Evolutionary conservation across 805 yeast genomes (phyloP).

Genomic region (Priceomyces castillae): DNA sequence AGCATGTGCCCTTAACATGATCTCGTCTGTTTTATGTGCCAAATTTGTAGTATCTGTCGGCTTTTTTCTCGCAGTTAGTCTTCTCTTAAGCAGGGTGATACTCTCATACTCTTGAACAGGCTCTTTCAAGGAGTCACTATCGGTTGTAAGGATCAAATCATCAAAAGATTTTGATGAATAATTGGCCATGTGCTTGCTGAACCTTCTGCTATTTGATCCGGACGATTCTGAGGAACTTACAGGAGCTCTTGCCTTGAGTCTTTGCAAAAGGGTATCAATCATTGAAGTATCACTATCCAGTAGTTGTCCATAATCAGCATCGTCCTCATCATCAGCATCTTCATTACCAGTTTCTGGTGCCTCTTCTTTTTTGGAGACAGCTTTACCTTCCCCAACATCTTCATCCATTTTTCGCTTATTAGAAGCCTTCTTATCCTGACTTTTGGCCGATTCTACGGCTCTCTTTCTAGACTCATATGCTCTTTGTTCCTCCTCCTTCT

Average conservation of each 20-base stretch:
- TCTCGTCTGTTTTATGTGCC: conserved; percentile 20
- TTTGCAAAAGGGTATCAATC: conserved; percentile 31
- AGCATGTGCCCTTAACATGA: conserved; percentile 38
- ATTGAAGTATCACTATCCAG: conserved; percentile 12
- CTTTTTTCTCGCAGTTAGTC: conserved; percentile 35
- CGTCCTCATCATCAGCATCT: conserved; percentile 15
- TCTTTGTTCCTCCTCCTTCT: conserved; percentile 75
- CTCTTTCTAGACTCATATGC: conserved; percentile 37
- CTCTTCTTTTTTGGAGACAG: not conserved
- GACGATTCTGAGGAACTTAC: conserved; percentile 11
- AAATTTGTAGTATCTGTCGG: conserved; percentile 7
- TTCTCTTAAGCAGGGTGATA: conserved; percentile 33
- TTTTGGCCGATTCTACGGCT: conserved; percentile 26
- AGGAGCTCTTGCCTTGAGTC: conserved; percentile 29
- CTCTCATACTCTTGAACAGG: conserved; percentile 32
- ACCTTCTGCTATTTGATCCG: conserved; percentile 19
- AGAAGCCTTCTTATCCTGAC: not conserved
- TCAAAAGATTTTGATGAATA: conserved; percentile 29
- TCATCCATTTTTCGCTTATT: not conserved
- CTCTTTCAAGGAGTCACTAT: not conserved
- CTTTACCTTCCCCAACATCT: not conserved
- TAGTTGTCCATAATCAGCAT: conserved; percentile 9
- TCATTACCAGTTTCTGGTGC: conserved; percentile 10
- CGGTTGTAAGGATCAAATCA: conserved; percentile 10
- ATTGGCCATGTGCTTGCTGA: conserved; percentile 34